Conservation (phyloP, 495 filamentous ascomycete species). For the Tricharina praecox region DNA sequence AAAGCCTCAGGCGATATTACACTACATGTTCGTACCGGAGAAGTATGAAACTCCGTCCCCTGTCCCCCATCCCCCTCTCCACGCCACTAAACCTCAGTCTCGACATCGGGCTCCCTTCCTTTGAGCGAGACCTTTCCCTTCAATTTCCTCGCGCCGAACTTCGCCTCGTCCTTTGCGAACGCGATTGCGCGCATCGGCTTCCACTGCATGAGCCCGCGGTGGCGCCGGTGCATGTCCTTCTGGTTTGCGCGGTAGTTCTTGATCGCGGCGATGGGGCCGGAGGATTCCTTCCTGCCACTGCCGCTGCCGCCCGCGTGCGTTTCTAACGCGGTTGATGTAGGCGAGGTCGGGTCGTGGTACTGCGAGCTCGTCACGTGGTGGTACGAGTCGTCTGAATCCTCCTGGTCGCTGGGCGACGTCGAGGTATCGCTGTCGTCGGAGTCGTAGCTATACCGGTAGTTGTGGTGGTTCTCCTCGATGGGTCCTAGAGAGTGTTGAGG, state of each 20-base stretch:
- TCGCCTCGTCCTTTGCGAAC: slow-evolving; percentile 55
- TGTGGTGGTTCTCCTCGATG: too few relatives aligned
- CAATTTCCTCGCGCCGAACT: slow-evolving; percentile 42
- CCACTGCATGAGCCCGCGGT: slow-evolving; percentile 62
- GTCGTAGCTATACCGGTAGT: background rate
- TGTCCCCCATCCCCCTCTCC: background rate
- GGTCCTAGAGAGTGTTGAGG: too few relatives aligned
- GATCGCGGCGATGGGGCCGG: slow-evolving; percentile 27
- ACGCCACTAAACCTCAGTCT: slow-evolving; percentile 38
- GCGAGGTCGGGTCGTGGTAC: background rate
- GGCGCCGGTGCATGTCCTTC: slow-evolving; percentile 46
- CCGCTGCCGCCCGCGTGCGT: background rate
- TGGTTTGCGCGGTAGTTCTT: slow-evolving; percentile 42
- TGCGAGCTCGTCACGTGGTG: background rate
- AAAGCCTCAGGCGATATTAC: too few relatives aligned
- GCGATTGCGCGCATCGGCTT: slow-evolving; percentile 50
- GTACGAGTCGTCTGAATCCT: background rate
- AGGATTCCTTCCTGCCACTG: slow-evolving; percentile 18
- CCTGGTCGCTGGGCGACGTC: background rate
- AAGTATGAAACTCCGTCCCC: too few relatives aligned
- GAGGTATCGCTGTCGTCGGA: background rate
- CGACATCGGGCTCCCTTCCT: slow-evolving; percentile 51
- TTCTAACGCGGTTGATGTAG: too few relatives aligned
- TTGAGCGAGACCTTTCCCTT: slow-evolving; percentile 38
- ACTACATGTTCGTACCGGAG: too few relatives aligned